Conservation (phyloP, 164 flowering plant species). For the Aristolochia contorta region DNA sequence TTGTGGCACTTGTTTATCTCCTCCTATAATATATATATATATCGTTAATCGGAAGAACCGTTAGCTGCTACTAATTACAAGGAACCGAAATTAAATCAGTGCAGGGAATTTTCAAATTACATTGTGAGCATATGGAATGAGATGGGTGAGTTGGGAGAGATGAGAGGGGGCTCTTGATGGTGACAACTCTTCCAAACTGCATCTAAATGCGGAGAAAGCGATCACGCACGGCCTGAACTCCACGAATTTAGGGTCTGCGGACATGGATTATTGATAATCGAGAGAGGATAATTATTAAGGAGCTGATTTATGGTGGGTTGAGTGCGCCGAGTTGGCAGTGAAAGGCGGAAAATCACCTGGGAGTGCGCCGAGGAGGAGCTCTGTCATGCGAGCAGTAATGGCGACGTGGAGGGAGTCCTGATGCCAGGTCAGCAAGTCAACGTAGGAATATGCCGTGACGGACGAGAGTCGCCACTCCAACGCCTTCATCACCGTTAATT, state of each 20-base stretch:
- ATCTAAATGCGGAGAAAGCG: slow-evolving; percentile 38
- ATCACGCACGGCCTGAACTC: slow-evolving; percentile 33
- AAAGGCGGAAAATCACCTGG: slow-evolving; percentile 25
- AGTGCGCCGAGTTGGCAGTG: too few species aligned
- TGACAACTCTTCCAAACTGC: slow-evolving; percentile 25
- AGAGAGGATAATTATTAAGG: too few species aligned
- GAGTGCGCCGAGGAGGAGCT: slow-evolving; percentile 32
- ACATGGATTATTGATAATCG: neutral
- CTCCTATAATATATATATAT: slow-evolving; percentile 29
- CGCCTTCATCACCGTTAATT: slow-evolving; percentile 29
- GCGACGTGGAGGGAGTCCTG: slow-evolving; percentile 15
- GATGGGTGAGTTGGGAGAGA: slow-evolving; percentile 8
- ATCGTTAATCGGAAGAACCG: neutral
- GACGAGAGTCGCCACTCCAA: slow-evolving; percentile 42
- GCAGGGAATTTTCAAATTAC: slow-evolving; percentile 13
- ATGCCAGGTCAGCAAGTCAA: slow-evolving; percentile 25
- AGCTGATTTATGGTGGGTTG: too few species aligned
- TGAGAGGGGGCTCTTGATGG: slow-evolving; percentile 17
- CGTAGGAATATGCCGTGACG: slow-evolving; percentile 37
- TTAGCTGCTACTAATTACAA: too few species aligned
- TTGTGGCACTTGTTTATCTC: slow-evolving; percentile 27
- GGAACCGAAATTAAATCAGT: neutral
- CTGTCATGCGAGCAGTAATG: slow-evolving; percentile 21
- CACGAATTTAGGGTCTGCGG: slow-evolving; percentile 34
- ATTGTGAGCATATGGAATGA: slow-evolving; percentile 30